Evolutionary conservation across 805 yeast genomes (phyloP).

Genomic region (Spathaspora gorwiae): DNA sequence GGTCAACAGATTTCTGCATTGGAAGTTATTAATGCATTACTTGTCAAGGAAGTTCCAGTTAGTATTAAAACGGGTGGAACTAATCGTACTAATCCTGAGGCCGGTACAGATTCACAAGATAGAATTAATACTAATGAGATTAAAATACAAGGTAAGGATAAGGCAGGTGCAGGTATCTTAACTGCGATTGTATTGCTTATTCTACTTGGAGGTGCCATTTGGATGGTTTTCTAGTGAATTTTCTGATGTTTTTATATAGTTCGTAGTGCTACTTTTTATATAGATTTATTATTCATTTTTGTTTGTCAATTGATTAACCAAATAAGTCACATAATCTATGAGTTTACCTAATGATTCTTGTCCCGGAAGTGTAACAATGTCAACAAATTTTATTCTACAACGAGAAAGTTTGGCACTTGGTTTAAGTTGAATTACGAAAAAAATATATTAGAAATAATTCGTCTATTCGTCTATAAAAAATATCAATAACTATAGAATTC

Average conservation of each 20-base stretch:
- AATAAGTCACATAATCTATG: no score
- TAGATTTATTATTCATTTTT: not conserved
- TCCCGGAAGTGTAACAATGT: no score
- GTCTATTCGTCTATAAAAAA: no score
- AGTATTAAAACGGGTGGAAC: constrained; percentile 33
- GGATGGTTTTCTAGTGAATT: constrained; percentile 54
- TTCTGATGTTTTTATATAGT: not conserved
- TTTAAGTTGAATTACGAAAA: no score
- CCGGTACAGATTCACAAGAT: constrained; percentile 33
- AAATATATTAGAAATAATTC: no score
- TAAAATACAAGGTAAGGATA: constrained; percentile 56
- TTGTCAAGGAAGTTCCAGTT: constrained; percentile 25
- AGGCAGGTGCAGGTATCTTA: constrained; percentile 85
- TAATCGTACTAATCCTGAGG: constrained; percentile 30
- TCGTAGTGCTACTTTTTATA: not conserved
- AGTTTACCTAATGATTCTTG: no score
- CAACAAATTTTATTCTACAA: no score
- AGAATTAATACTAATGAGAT: constrained; percentile 39
- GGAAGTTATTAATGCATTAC: constrained; percentile 48
- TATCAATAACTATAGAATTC: no score
- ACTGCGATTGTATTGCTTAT: constrained; percentile 70
- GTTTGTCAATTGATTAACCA: no score
- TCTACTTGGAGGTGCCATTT: constrained; percentile 61
- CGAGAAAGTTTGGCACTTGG: no score
- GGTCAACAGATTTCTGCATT: constrained; percentile 84